Conservation (phyloP, 345 rosid genomes). For the Linum usitatissimum region DNA sequence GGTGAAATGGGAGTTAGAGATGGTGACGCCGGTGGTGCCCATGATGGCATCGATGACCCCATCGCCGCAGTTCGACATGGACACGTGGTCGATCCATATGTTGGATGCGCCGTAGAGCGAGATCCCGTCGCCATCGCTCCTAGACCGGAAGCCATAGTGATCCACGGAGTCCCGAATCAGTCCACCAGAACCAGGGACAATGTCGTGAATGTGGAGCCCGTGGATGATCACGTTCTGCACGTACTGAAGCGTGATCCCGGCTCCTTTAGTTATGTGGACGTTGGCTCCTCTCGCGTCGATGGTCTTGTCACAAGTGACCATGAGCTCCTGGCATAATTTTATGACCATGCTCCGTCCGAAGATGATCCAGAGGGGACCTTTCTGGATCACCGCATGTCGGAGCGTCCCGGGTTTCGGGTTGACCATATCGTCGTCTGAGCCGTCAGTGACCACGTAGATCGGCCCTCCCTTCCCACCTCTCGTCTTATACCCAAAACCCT, state of each 20-base stretch:
- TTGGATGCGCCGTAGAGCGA: slow-evolving; percentile 49
- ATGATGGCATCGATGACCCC: slow-evolving; percentile 62
- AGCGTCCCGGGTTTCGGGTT: slow-evolving; percentile 69
- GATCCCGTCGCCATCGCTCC: slow-evolving; percentile 75
- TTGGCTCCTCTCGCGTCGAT: slow-evolving; percentile 66
- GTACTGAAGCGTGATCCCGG: slow-evolving; percentile 55
- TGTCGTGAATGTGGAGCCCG: slow-evolving; percentile 51
- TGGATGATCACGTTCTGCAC: slow-evolving; percentile 54
- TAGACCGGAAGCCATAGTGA: slow-evolving; percentile 51
- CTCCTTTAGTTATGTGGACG: slow-evolving; percentile 50
- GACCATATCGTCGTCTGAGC: slow-evolving; percentile 42
- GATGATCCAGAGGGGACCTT: slow-evolving; percentile 64
- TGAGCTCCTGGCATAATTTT: slow-evolving; percentile 50
- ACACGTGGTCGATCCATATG: slow-evolving; percentile 75
- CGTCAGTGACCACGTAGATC: slow-evolving; percentile 48
- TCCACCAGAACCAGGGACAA: slow-evolving; percentile 37
- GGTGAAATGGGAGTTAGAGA: slow-evolving; percentile 74
- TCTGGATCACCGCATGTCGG: slow-evolving; percentile 56
- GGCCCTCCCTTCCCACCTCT: slow-evolving; percentile 53
- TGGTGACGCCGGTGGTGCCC: slow-evolving; percentile 69
- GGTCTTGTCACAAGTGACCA: slow-evolving; percentile 55
- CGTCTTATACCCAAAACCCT: slow-evolving; percentile 56
- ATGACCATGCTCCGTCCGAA: slow-evolving; percentile 55
- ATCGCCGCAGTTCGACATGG: slow-evolving; percentile 50
- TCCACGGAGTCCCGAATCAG: slow-evolving; percentile 42